Base-by-base conservation (phyloP, 805 yeast genomes). In the Starmerella floricola region DNA sequence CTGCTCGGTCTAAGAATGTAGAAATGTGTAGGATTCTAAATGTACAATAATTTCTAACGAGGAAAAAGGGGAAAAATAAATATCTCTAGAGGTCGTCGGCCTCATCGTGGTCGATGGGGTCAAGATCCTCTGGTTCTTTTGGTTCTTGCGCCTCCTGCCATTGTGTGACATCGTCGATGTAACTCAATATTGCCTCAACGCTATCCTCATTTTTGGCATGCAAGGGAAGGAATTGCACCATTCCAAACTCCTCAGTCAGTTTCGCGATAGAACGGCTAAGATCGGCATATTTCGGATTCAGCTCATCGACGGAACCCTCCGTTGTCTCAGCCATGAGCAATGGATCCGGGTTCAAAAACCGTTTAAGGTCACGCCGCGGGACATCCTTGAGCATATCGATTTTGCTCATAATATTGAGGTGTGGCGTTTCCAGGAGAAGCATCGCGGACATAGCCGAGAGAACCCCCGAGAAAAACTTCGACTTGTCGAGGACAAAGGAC, bases 91-190 rank as follows among this genome's bases (percentile, higher is more conserved):
- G 34, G 26, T 46, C 49, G 36, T 24, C n/a, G n/a, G n/a, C 38
- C 46, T 47, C 48, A 15, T 31, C 38, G 10, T 31, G 34, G 16
- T 47, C 50, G 34, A 47, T 31, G 13, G 29, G 41, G 8, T 29
- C 49, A 8, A 38, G 46, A 51, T 85, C 96, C 23, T 74, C 72
- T 0, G 97, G 97, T 59, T 88, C 96, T 59, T 88, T 88, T 27
- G 96, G 97, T 61, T 91, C 99, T 61, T 91, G 97, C 3, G 76
- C 66, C 59, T 91, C 99, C 18, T 84, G 78, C 98, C 98, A 91
- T 59, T 91, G 99, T 0, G 99, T 91, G 23, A 88, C 80, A 59
- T 91, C 98, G 57, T 91, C 99, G 18, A 91, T 82, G 59, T 86
- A 86, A 56, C 94, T 80, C 51, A 91, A 67, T 41, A 91, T 88